Conservation (phyloP, 805 yeast genomes). For the Pichia heedii region DNA sequence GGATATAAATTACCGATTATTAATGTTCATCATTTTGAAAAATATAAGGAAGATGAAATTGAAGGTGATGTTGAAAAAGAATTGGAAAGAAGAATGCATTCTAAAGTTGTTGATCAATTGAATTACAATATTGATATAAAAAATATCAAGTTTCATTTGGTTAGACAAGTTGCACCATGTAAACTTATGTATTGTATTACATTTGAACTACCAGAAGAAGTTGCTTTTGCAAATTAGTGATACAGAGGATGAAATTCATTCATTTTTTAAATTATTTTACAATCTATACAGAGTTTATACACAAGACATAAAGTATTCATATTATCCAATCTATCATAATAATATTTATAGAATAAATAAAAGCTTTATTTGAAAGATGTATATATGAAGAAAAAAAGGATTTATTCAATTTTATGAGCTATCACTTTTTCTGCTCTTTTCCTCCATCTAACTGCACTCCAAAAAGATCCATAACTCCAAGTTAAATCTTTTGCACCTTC, state of each 20-base stretch:
- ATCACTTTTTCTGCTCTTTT: constrained; percentile 22
- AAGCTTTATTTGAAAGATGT: too few relatives aligned
- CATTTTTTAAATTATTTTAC: too few relatives aligned
- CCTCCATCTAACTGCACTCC: constrained; percentile 64
- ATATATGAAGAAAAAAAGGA: not conserved
- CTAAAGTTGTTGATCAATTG: constrained; percentile 39
- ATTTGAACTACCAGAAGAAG: constrained; percentile 60
- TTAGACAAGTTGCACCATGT: constrained; percentile 92
- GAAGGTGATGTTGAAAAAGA: constrained; percentile 65
- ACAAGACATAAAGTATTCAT: too few relatives aligned
- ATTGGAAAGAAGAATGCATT: constrained; percentile 55
- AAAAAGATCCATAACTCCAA: constrained; percentile 81
- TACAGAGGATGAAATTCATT: too few relatives aligned
- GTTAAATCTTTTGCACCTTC: constrained; percentile 83
- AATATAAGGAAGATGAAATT: constrained; percentile 60
- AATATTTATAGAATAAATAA: too few relatives aligned
- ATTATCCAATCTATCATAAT: too few relatives aligned
- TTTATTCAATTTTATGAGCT: not conserved
- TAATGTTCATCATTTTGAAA: constrained; percentile 90
- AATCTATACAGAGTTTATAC: too few relatives aligned
- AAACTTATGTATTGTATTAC: constrained; percentile 92
- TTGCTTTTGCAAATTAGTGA: constrained; percentile 38
- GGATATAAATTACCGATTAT: constrained; percentile 60
- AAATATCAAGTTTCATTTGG: constrained; percentile 61
- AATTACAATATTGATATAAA: constrained; percentile 40